Evolutionary conservation across 345 rosid species (phyloP).

Genomic region (Raphanus sativus): DNA sequence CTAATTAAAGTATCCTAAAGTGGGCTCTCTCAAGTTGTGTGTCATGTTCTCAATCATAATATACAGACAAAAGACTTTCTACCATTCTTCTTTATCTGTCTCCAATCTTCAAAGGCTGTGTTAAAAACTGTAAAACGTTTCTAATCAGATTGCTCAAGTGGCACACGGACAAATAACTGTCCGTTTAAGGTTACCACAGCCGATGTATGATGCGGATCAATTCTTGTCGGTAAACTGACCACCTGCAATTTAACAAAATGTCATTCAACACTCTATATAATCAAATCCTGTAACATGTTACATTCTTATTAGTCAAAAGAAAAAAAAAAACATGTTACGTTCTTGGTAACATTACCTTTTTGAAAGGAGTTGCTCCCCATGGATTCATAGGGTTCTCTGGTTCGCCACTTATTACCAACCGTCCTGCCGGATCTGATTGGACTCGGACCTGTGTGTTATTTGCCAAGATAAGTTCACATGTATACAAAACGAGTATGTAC

Average conservation of each 20-base stretch:
- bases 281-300: background rate
- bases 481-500: background rate
- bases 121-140: conserved; percentile 21
- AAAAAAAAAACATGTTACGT: background rate
- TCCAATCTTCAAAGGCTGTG: conserved; percentile 18
- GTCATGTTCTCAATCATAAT: conserved; percentile 32
- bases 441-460: conserved; percentile 66
- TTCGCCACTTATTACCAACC: conserved; percentile 85
- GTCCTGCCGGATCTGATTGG: conserved; percentile 94
- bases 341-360: conserved; percentile 52
- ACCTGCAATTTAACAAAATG: conserved; percentile 49
- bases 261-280: conserved; percentile 1
- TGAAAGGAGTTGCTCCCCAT: conserved; percentile 93
- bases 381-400: conserved; percentile 87
- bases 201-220: conserved; percentile 81
- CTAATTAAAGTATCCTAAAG: conserved; percentile 33
- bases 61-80: conserved; percentile 32
- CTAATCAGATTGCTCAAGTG: conserved; percentile 53
- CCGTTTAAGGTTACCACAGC: conserved; percentile 92
- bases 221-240: conserved; percentile 74
- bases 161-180: conserved; percentile 73
- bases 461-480: conserved; percentile 2
- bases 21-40: conserved; percentile 13
- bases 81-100: conserved; percentile 1
- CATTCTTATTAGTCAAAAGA: no score